phyloP scores from a whole-genome alignment of 2,329 filamentous ascomycete genomes.

The Thielaviopsis musarum region DNA sequence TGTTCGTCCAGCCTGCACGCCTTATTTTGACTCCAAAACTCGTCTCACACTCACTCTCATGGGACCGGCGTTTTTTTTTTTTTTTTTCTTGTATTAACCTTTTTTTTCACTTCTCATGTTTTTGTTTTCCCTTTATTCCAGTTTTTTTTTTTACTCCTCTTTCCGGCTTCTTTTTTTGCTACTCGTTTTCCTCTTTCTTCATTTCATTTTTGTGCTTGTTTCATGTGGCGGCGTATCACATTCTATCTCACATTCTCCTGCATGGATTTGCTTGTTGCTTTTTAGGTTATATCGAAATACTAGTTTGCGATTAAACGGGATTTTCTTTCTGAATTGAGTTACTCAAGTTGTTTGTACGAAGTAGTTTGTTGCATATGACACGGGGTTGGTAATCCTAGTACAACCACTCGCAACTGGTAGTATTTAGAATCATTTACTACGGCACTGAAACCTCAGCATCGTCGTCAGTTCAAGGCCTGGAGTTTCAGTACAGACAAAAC shows the following conservation, averaged over 20 bases:
- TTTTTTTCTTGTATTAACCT: background rate
- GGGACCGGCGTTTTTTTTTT: conserved; percentile 8
- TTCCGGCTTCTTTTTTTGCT: background rate
- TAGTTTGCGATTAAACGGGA: background rate
- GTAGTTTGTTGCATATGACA: too few relatives aligned
- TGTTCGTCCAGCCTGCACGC: background rate
- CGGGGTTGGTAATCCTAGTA: too few relatives aligned
- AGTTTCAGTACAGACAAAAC: too few relatives aligned
- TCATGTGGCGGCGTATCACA: background rate
- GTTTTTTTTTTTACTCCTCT: background rate
- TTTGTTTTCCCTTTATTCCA: background rate
- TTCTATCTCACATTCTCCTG: background rate
- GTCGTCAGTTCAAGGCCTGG: too few relatives aligned
- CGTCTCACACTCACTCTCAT: conserved; percentile 7
- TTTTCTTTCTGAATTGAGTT: background rate
- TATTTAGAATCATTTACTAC: too few relatives aligned
- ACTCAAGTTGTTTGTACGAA: too few relatives aligned
- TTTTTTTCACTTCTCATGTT: background rate
- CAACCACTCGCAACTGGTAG: too few relatives aligned
- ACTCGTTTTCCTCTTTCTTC: background rate
- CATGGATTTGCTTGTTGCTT: background rate
- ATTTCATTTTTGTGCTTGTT: background rate
- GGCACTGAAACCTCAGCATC: too few relatives aligned
- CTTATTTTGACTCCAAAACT: background rate
- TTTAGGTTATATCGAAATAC: background rate